Conservation (phyloP, 768 basidiomycete species). For the Termitomyces sp. region DNA sequence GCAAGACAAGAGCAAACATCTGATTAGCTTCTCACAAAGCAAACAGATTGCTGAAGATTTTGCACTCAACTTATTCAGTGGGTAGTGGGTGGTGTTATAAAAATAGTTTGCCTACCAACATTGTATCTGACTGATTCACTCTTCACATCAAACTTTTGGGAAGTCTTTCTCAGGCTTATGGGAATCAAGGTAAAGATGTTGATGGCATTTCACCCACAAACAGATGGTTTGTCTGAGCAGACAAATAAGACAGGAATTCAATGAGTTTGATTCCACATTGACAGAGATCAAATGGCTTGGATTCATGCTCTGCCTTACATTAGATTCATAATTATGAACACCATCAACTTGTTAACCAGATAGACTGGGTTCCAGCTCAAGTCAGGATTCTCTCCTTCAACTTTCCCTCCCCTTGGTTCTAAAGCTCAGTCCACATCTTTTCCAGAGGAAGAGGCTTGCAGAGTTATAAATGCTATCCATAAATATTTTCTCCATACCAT, state of each 20-base stretch:
- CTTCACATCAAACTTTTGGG: constrained; percentile 28
- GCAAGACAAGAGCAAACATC: too few relatives aligned
- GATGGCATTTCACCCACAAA: constrained; percentile 23
- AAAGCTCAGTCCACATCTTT: too few relatives aligned
- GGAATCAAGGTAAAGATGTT: neutral
- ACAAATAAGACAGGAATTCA: constrained; percentile 22
- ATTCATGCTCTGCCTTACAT: constrained; percentile 13
- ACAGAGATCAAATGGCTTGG: constrained; percentile 25
- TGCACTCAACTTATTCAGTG: neutral
- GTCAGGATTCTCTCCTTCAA: neutral
- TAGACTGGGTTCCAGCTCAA: constrained; percentile 24
- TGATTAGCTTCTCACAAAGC: too few relatives aligned
- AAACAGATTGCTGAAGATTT: neutral
- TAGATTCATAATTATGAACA: constrained; percentile 26
- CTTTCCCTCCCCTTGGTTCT: neutral
- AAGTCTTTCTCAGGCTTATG: constrained; percentile 4
- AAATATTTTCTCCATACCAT: too few relatives aligned
- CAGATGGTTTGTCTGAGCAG: constrained; percentile 13
- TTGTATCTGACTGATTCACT: constrained; percentile 12
- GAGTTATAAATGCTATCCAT: too few relatives aligned
- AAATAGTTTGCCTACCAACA: constrained; percentile 24
- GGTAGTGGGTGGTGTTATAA: neutral
- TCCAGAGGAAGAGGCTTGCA: too few relatives aligned
- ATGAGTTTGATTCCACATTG: constrained; percentile 16
- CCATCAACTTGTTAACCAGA: constrained; percentile 21